phyloP scores from a whole-genome alignment of 2,329 filamentous ascomycete species.

The Neonectria neomacrospora region DNA sequence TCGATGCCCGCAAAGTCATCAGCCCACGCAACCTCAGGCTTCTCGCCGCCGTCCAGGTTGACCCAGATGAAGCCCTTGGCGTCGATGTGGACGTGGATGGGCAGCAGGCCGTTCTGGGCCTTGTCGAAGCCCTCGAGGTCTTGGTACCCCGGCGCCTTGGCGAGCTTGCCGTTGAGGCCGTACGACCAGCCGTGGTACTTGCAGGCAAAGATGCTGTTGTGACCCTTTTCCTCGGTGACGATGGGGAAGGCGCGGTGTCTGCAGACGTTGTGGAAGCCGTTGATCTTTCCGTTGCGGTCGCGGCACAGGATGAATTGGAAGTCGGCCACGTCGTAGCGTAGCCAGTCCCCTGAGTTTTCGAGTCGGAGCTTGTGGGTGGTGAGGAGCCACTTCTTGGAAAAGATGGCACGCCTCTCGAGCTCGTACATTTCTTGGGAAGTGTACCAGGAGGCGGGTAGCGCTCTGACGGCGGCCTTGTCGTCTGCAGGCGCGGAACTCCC shows the following conservation, averaged over 20 bases:
- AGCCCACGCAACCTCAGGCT: conserved; percentile 61
- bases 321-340: conserved; percentile 65
- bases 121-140: conserved; percentile 66
- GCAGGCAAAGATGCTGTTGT: conserved; percentile 65
- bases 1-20: conserved; percentile 63
- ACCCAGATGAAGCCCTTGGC: conserved; percentile 67
- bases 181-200: conserved; percentile 73
- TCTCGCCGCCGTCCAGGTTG: conserved; percentile 61
- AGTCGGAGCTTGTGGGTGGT: conserved; percentile 63
- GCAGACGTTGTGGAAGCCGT: conserved; percentile 72
- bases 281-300: conserved; percentile 63
- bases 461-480: conserved; percentile 43
- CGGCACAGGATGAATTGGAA: conserved; percentile 65
- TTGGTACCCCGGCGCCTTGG: conserved; percentile 70
- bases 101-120: conserved; percentile 65
- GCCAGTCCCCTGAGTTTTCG: conserved; percentile 64
- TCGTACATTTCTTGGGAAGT: conserved; percentile 64
- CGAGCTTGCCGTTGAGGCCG: conserved; percentile 64
- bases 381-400: conserved; percentile 67
- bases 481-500: conserved; percentile 36
- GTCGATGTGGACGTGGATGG: conserved; percentile 65
- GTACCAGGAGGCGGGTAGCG: conserved; percentile 64
- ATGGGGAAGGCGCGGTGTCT: conserved; percentile 70
- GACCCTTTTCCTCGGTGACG: conserved; percentile 62
- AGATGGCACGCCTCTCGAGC: conserved; percentile 66